Evolutionary conservation across 2,329 filamentous ascomycete genomes (phyloP).

Genomic region (Fusarium xyrophilum): DNA sequence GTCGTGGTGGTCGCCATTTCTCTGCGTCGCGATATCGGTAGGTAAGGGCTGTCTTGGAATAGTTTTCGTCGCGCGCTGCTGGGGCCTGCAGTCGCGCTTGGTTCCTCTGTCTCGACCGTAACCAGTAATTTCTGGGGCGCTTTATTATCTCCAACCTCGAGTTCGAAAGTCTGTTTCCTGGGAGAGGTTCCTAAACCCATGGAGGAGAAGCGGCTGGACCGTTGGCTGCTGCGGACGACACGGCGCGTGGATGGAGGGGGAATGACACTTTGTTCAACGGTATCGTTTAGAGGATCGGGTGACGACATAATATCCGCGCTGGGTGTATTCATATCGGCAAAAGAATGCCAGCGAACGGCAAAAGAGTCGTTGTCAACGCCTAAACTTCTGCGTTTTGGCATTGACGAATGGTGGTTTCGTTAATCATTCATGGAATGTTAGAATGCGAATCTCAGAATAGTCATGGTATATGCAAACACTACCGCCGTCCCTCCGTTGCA

Average conservation of each 20-base stretch:
- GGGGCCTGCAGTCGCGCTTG: constrained; percentile 46
- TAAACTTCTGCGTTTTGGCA: constrained; percentile 42
- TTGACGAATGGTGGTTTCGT: constrained; percentile 35
- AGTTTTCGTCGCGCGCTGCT: constrained; percentile 49
- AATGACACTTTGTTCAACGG: constrained; percentile 43
- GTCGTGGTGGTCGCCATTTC: constrained; percentile 56
- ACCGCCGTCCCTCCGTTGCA: constrained; percentile 5
- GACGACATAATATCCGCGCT: constrained; percentile 57
- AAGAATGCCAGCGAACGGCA: constrained; percentile 48
- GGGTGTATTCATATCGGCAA: constrained; percentile 47
- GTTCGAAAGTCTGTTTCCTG: constrained; percentile 63
- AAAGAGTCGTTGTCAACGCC: constrained; percentile 39
- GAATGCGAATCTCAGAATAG: constrained; percentile 6
- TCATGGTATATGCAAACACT: constrained; percentile 19
- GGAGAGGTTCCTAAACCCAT: constrained; percentile 51
- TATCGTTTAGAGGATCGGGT: constrained; percentile 58
- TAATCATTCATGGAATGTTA: constrained; percentile 36
- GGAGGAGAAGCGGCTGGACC: constrained; percentile 49
- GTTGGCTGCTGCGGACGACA: constrained; percentile 56
- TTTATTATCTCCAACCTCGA: constrained; percentile 59
- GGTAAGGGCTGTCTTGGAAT: constrained; percentile 53
- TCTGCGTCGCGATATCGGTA: constrained; percentile 46
- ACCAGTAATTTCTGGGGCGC: constrained; percentile 61
- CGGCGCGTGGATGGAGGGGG: constrained; percentile 50
- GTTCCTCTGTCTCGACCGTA: constrained; percentile 60